Evolutionary conservation across 495 filamentous ascomycete genomes (phyloP).

Genomic region (Xylaria flabelliformis): DNA sequence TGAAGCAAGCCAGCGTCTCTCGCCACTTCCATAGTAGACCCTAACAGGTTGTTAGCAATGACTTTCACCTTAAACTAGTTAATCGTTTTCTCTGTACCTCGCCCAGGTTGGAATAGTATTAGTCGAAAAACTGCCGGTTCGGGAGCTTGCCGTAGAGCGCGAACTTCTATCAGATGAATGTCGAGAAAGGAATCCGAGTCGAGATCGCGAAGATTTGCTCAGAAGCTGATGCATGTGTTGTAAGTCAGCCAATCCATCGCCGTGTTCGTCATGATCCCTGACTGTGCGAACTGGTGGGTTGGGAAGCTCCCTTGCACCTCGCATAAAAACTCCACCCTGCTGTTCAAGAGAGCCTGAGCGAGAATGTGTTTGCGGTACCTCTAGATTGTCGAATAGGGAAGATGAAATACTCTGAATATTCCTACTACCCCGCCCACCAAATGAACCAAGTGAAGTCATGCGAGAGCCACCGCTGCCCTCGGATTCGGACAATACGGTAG

Average conservation of each 20-base stretch:
- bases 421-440: slow-evolving; percentile 48
- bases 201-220: slow-evolving; percentile 52
- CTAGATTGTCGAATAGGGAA: slow-evolving; percentile 48
- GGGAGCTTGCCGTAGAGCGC: slow-evolving; percentile 55
- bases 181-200: slow-evolving; percentile 51
- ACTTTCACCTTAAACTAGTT: not conserved
- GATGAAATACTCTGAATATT: slow-evolving; percentile 61
- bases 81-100: slow-evolving; percentile 44
- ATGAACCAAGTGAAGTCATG: slow-evolving; percentile 51
- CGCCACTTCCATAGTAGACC: slow-evolving; percentile 63
- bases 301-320: slow-evolving; percentile 38
- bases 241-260: slow-evolving; percentile 60
- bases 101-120: slow-evolving; percentile 71
- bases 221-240: slow-evolving; percentile 50
- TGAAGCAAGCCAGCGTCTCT: slow-evolving; percentile 52
- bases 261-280: slow-evolving; percentile 61
- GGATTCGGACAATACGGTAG: slow-evolving; percentile 73
- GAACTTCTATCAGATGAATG: slow-evolving; percentile 54
- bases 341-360: slow-evolving; percentile 51
- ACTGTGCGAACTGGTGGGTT: slow-evolving; percentile 44
- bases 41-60: slow-evolving; percentile 33
- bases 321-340: slow-evolving; percentile 43
- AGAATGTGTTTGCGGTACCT: slow-evolving; percentile 45
- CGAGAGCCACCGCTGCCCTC: slow-evolving; percentile 54
- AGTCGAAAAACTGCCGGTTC: slow-evolving; percentile 59